Conservation (phyloP, 2,329 filamentous ascomycete genomes). For the Colletotrichum cordylinicola region DNA sequence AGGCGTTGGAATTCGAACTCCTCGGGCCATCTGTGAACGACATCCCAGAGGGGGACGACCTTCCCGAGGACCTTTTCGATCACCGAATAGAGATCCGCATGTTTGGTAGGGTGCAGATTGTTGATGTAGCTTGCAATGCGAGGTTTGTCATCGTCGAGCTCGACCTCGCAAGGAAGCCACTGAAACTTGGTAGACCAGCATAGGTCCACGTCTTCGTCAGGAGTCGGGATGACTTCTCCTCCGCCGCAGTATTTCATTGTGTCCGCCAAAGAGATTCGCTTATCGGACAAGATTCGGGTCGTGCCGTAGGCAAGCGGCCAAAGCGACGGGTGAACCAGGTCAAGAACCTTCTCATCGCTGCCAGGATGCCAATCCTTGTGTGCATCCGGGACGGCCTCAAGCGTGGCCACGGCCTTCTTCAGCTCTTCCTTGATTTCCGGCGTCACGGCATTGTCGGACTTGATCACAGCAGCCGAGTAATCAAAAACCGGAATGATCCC, state of each 20-base stretch:
- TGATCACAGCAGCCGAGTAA: conserved; percentile 35
- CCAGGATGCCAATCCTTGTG: conserved; percentile 67
- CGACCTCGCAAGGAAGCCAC: conserved; percentile 57
- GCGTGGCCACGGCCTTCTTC: conserved; percentile 41
- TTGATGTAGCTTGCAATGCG: conserved; percentile 58
- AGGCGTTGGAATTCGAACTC: conserved; percentile 34
- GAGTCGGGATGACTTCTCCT: conserved; percentile 32
- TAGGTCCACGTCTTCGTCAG: background rate
- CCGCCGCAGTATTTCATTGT: conserved; percentile 39
- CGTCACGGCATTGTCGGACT: conserved; percentile 36
- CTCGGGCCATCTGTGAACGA: conserved; percentile 35
- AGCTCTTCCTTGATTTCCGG: conserved; percentile 40
- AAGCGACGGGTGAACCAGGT: conserved; percentile 69
- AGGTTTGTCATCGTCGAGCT: conserved; percentile 38
- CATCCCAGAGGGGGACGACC: conserved; percentile 52
- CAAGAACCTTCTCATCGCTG: conserved; percentile 60
- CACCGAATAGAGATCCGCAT: conserved; percentile 42
- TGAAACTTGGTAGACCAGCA: conserved; percentile 38
- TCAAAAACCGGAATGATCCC: conserved; percentile 39
- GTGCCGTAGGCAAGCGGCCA: conserved; percentile 64
- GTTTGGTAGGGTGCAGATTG: conserved; percentile 52
- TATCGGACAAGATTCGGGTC: conserved; percentile 37
- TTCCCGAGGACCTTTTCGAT: conserved; percentile 47
- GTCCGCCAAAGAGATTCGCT: conserved; percentile 39
- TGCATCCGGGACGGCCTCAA: conserved; percentile 57